These are phyloP conservation scores for Panicum hallii DNA, from an alignment of 202 grass and related monocot species.

Conservation along the genomic window DNA sequence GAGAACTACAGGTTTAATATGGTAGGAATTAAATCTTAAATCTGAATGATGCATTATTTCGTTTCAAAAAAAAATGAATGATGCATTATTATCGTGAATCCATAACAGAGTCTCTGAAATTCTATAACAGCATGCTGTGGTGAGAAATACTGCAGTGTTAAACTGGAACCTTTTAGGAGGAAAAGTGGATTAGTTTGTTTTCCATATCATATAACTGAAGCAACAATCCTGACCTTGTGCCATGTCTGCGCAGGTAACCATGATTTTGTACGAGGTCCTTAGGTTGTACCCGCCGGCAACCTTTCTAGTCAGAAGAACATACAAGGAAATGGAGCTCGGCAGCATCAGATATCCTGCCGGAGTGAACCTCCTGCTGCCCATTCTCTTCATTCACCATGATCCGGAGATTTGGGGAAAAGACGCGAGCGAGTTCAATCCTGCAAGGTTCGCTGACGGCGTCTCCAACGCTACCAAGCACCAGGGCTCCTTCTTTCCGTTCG, in stretches of 20 bases:
- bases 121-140: background rate
- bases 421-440: slow-evolving; percentile 65
- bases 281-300: slow-evolving; percentile 60
- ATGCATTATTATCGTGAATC: background rate
- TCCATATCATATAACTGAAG: background rate
- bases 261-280: slow-evolving; percentile 84
- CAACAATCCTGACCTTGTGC: background rate
- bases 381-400: slow-evolving; percentile 65
- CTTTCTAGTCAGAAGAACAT: slow-evolving; percentile 52
- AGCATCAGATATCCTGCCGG: slow-evolving; percentile 62
- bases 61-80: background rate
- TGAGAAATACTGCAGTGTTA: background rate
- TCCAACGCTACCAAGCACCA: slow-evolving; percentile 64
- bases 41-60: background rate
- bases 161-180: background rate
- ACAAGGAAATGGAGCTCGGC: slow-evolving; percentile 63
- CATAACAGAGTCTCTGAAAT: background rate
- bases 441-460: slow-evolving; percentile 66
- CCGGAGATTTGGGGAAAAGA: slow-evolving; percentile 67
- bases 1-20: background rate
- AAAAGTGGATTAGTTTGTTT: background rate
- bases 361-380: slow-evolving; percentile 49
- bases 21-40: background rate
- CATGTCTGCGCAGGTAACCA: slow-evolving; percentile 56
- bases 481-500: slow-evolving; percentile 63